Evolutionary conservation across 2,329 filamentous ascomycete species (phyloP), one percentile per base, ranked within the genome.

Genomic region (Fusarium nanum): DNA sequence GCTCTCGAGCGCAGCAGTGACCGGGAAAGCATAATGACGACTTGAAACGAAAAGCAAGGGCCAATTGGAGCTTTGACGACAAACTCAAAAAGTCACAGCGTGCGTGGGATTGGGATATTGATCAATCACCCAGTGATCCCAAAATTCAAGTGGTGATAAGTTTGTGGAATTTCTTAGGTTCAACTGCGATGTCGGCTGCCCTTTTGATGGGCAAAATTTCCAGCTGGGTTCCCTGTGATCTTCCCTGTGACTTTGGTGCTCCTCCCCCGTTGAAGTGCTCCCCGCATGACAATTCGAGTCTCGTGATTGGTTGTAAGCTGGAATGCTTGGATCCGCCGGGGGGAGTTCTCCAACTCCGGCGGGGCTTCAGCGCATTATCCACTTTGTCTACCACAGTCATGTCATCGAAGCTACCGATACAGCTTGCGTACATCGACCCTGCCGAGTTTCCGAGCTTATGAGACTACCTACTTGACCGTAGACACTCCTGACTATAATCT

Each of bases 201-300:
- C 48, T 64, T 71, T 71, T 64, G 40, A 55, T 68, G 34, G 34
- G 18, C 70, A 68, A 67, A 71, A 73, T 70, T 71, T 74, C 73
- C 70, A 64, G 49, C 10, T 37, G 18, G 34, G 34, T 47, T 75
- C 76, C 77, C 76, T 79, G 77, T 80, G 76, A 75, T 78, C 73
- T 77, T 76, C 76, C 77, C 77, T 79, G 77, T 78, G 75, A 78
- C 76, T 61, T 64, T 48, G 66, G 60, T 37, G 45, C 44, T 42
- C 46, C 27, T 40, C 64, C 53, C 66, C 66, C 65, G 60, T 65
- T 40, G 52, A 65, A 64, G 60, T 40, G 59, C 68, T 74, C 74
- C 74, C 74, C 74, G 74, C 74, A 76, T 76, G 73, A 76, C 73
- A 76, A 76, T 67, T 64, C 44, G 34, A 47, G 37, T 41, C 53